phyloP scores from a whole-genome alignment of 139 green algal species.

The Limnomonas spitsbergensis region DNA sequence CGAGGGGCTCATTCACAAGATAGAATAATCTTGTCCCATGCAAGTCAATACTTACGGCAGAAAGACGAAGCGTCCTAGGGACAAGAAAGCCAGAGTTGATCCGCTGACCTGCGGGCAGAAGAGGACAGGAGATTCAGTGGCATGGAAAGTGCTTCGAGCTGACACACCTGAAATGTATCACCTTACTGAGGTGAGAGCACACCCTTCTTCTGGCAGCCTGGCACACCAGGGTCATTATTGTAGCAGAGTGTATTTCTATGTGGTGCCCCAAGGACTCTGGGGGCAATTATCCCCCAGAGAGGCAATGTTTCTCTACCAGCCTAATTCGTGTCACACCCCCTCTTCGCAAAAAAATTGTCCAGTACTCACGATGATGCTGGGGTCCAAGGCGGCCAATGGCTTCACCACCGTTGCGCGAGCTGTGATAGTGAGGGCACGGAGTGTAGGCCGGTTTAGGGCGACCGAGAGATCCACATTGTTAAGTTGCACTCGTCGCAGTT shows the following conservation, averaged over 20 bases:
- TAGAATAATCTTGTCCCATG: too few relatives aligned
- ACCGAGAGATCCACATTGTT: neutral
- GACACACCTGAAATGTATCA: neutral
- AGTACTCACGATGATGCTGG: slow-evolving; percentile 8
- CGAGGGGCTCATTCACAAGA: neutral
- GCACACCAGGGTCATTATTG: too few relatives aligned
- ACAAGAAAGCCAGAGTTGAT: slow-evolving; percentile 26
- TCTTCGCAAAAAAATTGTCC: neutral
- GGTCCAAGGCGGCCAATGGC: slow-evolving; percentile 3
- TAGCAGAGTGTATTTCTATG: too few relatives aligned
- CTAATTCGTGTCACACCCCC: neutral
- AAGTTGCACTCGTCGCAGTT: neutral
- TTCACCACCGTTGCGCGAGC: neutral
- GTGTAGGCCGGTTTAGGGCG: neutral
- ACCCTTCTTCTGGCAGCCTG: too few relatives aligned
- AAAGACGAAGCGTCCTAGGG: slow-evolving; percentile 33
- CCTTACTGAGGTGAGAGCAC: too few relatives aligned
- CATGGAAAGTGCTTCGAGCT: neutral
- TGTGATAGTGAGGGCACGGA: neutral
- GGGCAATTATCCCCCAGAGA: neutral
- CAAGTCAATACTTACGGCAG: slow-evolving; percentile 16
- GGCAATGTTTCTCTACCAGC: neutral
- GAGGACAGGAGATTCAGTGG: neutral
- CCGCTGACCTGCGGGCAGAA: neutral
- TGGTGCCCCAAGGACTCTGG: too few relatives aligned